A percentile compares a stretch with the other conserved stretches of the same genome.
Evolutionary conservation across 2,329 filamentous ascomycete species (phyloP).

Genomic region (Ramularia collo-cygni): DNA sequence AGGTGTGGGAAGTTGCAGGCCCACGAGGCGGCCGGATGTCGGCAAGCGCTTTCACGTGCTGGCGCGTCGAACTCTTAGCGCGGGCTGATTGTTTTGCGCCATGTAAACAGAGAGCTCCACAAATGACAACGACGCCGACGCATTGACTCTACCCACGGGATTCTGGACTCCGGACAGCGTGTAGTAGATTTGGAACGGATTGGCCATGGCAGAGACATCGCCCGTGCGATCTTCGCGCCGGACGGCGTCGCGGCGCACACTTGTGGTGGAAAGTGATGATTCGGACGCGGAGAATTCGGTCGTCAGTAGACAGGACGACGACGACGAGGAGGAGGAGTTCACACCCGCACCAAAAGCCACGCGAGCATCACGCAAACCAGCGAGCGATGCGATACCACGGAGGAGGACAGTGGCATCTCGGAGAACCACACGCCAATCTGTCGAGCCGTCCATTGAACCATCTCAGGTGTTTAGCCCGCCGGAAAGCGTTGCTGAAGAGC

Average conservation of each 20-base stretch:
- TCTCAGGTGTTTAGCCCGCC: conserved; percentile 56
- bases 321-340: conserved; percentile 69
- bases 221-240: conserved; percentile 52
- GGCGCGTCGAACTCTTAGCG: too few species aligned
- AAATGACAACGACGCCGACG: neutral
- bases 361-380: conserved; percentile 50
- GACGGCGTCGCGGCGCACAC: conserved; percentile 59
- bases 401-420: conserved; percentile 34
- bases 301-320: conserved; percentile 46
- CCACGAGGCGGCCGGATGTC: too few species aligned
- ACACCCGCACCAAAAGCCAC: conserved; percentile 62
- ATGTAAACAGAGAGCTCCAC: neutral
- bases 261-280: conserved; percentile 66
- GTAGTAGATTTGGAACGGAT: too few species aligned
- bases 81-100: conserved; percentile 5
- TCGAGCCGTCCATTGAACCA: conserved; percentile 53
- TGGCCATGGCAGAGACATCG: conserved; percentile 23
- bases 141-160: neutral
- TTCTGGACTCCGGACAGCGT: conserved; percentile 9
- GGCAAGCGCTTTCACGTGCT: too few species aligned
- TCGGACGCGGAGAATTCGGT: conserved; percentile 47
- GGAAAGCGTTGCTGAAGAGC: conserved; percentile 44
- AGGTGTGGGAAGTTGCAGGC: too few species aligned
- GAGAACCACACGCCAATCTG: conserved; percentile 40
- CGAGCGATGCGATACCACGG: conserved; percentile 42